Base-by-base conservation (phyloP, 306 rosid genomes). In the Arachis hypogaea region DNA sequence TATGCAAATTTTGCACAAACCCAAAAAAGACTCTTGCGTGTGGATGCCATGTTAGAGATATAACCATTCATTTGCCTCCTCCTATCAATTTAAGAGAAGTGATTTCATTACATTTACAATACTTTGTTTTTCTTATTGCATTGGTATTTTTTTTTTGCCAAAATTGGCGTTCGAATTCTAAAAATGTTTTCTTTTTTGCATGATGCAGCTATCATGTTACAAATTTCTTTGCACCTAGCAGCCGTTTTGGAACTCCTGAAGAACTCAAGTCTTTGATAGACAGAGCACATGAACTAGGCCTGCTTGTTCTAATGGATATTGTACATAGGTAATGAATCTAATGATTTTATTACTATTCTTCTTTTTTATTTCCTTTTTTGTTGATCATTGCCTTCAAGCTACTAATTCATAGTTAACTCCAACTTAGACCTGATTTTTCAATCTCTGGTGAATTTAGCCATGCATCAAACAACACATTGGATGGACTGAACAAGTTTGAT, bases 291-390 rank as follows among this genome's bases (percentile, higher is more conserved):
- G 98, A 92, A 82, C 89, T 95, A 57, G 99, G 93, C 68, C 74
- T 95, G 62, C 90, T 92, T 79, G 99, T 95, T 81, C 92, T 95
- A 85, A 95, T 95, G 99, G 99, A 95, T 87, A 90, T 95, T 57
- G 99, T 95, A 79, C 99, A 95, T 77, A 95, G 99, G 99, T 95
- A 84, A 68, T 66, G 22, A 18, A 33, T 69, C 59, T 58, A 1
- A 45, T 45, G 50, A 47, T 47, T 22, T 22, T 22, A 22, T 22
- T 22, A 22, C 28, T 22, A 22, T 22, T 22, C 28, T 22, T 22
- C 28, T 22, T 22, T 22, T 22, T 22, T 22, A 22, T 22, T 22
- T 22, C 28, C 28, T 1, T 22, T 22, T 22, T 22, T 51, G 33
- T 60, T 46, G n/a, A 49, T 14, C 36, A 40, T 41, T 57, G 7